Percentiles rank a stretch among this genome's conserved stretches.
phyloP scores from a whole-genome alignment of 352 stramenopile genomes.

The Thraustochytrium sp. region DNA sequence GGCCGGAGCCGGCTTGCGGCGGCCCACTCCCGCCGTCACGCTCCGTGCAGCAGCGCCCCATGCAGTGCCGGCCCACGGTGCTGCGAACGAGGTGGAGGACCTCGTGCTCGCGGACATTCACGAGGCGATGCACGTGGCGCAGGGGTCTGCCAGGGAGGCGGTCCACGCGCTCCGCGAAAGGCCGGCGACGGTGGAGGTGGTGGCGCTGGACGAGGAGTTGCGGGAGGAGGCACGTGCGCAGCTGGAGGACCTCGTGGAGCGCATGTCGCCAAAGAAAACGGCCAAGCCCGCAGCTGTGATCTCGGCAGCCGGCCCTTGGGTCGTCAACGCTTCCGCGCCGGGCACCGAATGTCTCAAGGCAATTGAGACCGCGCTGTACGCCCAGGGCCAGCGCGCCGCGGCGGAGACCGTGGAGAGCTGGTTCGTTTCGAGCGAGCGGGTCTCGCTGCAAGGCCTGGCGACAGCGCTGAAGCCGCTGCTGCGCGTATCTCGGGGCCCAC shows the following conservation, averaged over 20 bases:
- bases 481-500: neutral
- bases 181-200: too few relatives aligned
- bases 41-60: too few relatives aligned
- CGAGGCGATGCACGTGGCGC: neutral
- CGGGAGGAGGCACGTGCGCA: neutral
- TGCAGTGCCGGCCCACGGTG: too few relatives aligned
- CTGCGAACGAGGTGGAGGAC: neutral
- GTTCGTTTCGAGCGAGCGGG: neutral
- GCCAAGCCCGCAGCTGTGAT: neutral
- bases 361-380: neutral
- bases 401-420: neutral
- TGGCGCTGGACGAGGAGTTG: too few relatives aligned
- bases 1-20: too few relatives aligned
- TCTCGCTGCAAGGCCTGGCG: neutral
- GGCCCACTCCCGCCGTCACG: too few relatives aligned
- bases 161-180: neutral
- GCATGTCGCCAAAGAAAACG: neutral
- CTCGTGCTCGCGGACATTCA: neutral
- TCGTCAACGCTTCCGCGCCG: neutral
- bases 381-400: neutral
- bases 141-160: neutral
- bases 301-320: too few relatives aligned
- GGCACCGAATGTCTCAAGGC: neutral
- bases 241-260: neutral
- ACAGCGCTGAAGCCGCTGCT: neutral